Evolutionary conservation across 2,329 filamentous ascomycete genomes (phyloP).

Genomic region (Aspergillus oerlinghausenensis): DNA sequence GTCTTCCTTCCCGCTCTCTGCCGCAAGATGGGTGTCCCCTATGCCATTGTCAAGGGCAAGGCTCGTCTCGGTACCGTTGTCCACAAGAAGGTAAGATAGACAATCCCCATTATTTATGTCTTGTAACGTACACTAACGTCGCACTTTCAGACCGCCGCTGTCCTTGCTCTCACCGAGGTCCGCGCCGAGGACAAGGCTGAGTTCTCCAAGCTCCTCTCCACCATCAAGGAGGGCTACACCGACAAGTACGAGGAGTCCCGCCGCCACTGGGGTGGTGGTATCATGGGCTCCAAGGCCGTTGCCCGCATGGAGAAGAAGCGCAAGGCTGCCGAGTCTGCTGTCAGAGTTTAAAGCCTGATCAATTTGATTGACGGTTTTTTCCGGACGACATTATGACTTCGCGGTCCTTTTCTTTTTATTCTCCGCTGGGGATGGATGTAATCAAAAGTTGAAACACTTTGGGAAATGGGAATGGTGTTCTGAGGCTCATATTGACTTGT

Average conservation of each 20-base stretch:
- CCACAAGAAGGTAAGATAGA: conserved; percentile 82
- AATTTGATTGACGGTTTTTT: conserved; percentile 23
- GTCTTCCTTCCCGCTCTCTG: conserved; percentile 98
- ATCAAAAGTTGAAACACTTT: conserved; percentile 17
- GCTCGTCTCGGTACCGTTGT: conserved; percentile 97
- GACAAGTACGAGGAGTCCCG: conserved; percentile 90
- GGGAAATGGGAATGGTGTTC: conserved; percentile 20
- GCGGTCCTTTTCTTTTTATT: conserved; percentile 4
- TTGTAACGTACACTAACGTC: conserved; percentile 15
- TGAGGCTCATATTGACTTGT: conserved; percentile 24
- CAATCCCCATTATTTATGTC: not conserved
- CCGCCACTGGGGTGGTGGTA: conserved; percentile 98
- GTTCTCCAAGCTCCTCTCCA: conserved; percentile 91
- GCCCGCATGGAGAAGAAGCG: conserved; percentile 75
- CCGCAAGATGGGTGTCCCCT: conserved; percentile 99
- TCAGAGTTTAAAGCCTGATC: conserved; percentile 78
- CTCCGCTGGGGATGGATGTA: conserved; percentile 3
- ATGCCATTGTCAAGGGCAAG: conserved; percentile 99
- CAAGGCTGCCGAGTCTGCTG: conserved; percentile 88
- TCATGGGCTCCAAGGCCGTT: conserved; percentile 95
- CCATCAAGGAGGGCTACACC: conserved; percentile 96
- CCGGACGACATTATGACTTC: conserved; percentile 21
- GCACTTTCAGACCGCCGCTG: conserved; percentile 72
- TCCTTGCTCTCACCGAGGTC: conserved; percentile 93
- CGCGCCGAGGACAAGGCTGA: conserved; percentile 97